Base-by-base conservation (phyloP, 768 basidiomycete genomes). In the Favolaschia claudopus region DNA sequence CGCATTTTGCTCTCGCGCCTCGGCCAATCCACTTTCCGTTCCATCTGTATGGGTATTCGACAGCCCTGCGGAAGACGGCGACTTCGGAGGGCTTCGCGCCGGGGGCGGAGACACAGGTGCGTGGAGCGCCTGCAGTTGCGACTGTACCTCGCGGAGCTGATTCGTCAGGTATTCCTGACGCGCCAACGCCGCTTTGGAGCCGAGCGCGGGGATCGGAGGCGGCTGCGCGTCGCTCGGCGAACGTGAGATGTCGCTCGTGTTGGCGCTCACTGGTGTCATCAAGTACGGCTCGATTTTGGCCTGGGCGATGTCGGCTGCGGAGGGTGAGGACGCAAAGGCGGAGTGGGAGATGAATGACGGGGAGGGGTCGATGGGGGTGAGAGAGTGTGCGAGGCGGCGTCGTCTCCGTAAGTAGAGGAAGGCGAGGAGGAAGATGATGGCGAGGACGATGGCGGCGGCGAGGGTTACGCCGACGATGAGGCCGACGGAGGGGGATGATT, bases 151-250 rank as follows among this genome's bases (percentile, higher is more conserved):
- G 12, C 43, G 43, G 29, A 60, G 28, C 32, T 60, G 58, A 25
- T 54, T 54, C 15, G 13, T 14, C 10, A 60, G 52, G 45, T 54
- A 60, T 38, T 38, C 58, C 45, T 55, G 58, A 28, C 52, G 44
- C 10, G 8, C 31, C 42, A 20, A n/a, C 10, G 58, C 50, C 20
- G 58, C 58, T 27, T 49, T 53, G 38, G 36, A 31, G 48, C 58
- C 40, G 8, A 42, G n/a, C 40, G 40, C 9, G 9, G 40, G 8
- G 8, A 22, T 59, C 49, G 31, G 7, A 32, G 34, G n/a, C 39
- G 47, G 24, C n/a, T 37, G 2, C 31, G 49, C n/a, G n/a, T 17
- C 17, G 33, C 29, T 50, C 22, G 29, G 40, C 8, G 9, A 14
- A 2, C 7, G 32, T 8, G 31, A 28, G 22, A 27, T n/a, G 20